Base-by-base conservation (phyloP, 345 rosid species). In the Clausena lansium region DNA sequence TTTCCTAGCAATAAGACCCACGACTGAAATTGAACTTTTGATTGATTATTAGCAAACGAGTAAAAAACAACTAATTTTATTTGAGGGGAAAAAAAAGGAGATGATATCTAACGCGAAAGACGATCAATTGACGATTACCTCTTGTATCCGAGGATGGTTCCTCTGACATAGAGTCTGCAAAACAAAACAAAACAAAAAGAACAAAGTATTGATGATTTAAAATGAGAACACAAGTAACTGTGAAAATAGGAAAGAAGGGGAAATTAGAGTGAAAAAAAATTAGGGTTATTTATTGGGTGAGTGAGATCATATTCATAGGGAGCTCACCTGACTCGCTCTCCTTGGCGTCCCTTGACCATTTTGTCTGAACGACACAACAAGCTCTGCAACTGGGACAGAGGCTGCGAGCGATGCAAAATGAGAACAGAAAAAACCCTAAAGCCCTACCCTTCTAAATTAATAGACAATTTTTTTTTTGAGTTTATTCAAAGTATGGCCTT, bases 301-400 rank as follows among this genome's bases (percentile, higher is more conserved):
- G 17, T 45, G 50, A 28, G 35, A 30, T 66, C 77, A 41, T 36
- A 4, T 45, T 45, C 50, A 5, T 52, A 52, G 8, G 22, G 20
- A 94, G 96, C 97, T 90, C 57, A 94, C 98, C 97, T 90, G 86
- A 95, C 93, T 77, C 95, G 87, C 86, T 95, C 99, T 83, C 99
- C 99, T 83, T 93, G 94, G 65, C 98, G 94, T 27, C 94, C 95
- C 91, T 93, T 95, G 82, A 91, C 97, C 97, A 92, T 95, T 87
- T 79, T 28, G 66, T 58, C 71, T 78, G 33, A 82, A 55, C 50
- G 14, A 45, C 50, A 45, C 50, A 11, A 45, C 19, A 60, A 75
- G 25, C 54, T 54, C 70, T 22, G 39, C 27, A 45, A 33, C 66
- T 67, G 78, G 38, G 13, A 10, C 70, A 6, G 36, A 33, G 11